Conservation (phyloP, 257 asterid species). For the Cinchona pubescens region DNA sequence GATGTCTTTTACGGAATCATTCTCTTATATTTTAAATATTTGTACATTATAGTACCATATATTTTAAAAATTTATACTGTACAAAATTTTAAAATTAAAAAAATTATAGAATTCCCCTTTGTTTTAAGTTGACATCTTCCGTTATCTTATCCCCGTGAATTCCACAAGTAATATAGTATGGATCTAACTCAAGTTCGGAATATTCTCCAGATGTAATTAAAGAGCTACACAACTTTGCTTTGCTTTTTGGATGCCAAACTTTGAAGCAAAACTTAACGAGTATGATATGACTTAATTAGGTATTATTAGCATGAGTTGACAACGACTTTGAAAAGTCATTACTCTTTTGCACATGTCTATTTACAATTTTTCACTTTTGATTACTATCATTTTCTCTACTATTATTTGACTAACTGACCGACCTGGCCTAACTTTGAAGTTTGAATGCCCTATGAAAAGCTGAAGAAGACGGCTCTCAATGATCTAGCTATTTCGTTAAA, state of each 20-base stretch:
- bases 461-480: background rate
- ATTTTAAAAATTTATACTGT: no score
- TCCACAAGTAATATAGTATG: no score
- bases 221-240: background rate
- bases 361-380: conserved; percentile 2
- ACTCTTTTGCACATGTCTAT: conserved; percentile 16
- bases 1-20: no score
- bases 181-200: background rate
- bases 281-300: background rate
- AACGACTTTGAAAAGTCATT: conserved; percentile 18
- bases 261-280: background rate
- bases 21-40: no score
- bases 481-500: no score
- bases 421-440: conserved; percentile 27
- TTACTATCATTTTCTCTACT: background rate
- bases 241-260: background rate
- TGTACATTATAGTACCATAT: no score
- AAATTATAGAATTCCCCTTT: no score
- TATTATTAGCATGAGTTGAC: conserved; percentile 17
- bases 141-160: no score
- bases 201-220: background rate
- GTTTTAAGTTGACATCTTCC: no score
- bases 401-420: conserved; percentile 21
- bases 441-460: background rate
- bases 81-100: no score